Evolutionary conservation across 345 rosid species (phyloP).

Genomic region (Diplotaxis tenuifolia): DNA sequence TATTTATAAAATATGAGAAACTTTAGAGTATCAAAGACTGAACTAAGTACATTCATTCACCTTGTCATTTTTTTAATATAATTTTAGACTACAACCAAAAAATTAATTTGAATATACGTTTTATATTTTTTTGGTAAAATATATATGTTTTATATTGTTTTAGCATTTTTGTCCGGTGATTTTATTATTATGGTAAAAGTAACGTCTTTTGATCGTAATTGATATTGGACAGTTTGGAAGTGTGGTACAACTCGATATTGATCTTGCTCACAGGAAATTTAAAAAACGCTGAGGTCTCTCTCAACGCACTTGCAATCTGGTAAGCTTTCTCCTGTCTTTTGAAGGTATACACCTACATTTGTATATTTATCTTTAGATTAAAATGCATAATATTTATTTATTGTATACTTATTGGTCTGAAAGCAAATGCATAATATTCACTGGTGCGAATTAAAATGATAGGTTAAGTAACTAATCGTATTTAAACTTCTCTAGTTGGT

Average conservation of each 20-base stretch:
- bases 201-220: background rate
- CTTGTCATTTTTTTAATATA: background rate
- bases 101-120: background rate
- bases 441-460: background rate
- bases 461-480: background rate
- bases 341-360: background rate
- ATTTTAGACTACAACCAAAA: background rate
- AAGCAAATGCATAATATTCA: background rate
- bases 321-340: background rate
- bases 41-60: background rate
- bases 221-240: slow-evolving; percentile 52
- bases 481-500: background rate
- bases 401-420: background rate
- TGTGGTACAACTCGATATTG: slow-evolving; percentile 74
- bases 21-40: background rate
- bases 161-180: background rate
- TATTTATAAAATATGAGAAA: background rate
- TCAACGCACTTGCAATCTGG: slow-evolving; percentile 90
- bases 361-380: background rate
- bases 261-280: slow-evolving; percentile 63
- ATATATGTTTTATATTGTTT: background rate
- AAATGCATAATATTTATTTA: too few species aligned
- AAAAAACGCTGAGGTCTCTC: slow-evolving; percentile 59
- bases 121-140: too few species aligned
- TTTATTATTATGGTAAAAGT: too few species aligned